These are phyloP conservation scores for Coniophora puteana DNA, from an alignment of 1,284 basidiomycete species.

Conservation along the genomic window DNA sequence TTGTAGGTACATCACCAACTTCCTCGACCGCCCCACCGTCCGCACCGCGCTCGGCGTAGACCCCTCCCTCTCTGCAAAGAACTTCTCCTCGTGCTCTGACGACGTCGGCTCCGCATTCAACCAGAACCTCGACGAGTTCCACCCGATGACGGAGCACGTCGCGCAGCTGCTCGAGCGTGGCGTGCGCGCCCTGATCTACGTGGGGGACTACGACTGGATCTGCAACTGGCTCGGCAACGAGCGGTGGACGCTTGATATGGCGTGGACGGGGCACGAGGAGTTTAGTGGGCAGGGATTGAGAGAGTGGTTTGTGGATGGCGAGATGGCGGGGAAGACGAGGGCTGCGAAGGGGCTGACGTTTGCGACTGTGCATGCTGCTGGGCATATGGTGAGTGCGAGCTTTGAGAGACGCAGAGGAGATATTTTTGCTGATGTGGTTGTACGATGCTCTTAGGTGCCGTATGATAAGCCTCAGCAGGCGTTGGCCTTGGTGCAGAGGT, in stretches of 20 bases:
- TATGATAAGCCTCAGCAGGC: slow-evolving; percentile 59
- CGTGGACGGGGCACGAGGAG: slow-evolving; percentile 58
- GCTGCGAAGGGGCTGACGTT: slow-evolving; percentile 59
- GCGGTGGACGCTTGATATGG: slow-evolving; percentile 55
- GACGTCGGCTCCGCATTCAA: slow-evolving; percentile 40
- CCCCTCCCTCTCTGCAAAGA: slow-evolving; percentile 31
- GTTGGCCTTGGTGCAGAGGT: slow-evolving; percentile 47
- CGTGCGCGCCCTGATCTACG: slow-evolving; percentile 72
- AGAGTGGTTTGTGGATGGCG: slow-evolving; percentile 55
- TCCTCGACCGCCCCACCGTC: slow-evolving; percentile 52
- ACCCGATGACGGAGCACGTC: slow-evolving; percentile 63
- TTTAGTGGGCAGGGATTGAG: slow-evolving; percentile 44
- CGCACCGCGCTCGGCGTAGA: slow-evolving; percentile 60
- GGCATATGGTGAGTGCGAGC: slow-evolving; percentile 55
- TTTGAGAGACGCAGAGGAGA: too few species aligned
- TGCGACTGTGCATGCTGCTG: slow-evolving; percentile 55
- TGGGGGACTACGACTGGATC: slow-evolving; percentile 69
- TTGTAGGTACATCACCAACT: slow-evolving; percentile 42
- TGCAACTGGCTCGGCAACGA: slow-evolving; percentile 80
- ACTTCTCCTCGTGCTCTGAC: slow-evolving; percentile 48
- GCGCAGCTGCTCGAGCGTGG: slow-evolving; percentile 72
- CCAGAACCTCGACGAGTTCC: slow-evolving; percentile 34
- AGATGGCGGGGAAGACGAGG: slow-evolving; percentile 53
- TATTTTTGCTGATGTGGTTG: slow-evolving; percentile 13
- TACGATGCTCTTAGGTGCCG: slow-evolving; percentile 39